Evolutionary conservation across 2,329 filamentous ascomycete genomes (phyloP), one percentile per base, ranked within the genome.

Genomic region (Aspergillus sp.): DNA sequence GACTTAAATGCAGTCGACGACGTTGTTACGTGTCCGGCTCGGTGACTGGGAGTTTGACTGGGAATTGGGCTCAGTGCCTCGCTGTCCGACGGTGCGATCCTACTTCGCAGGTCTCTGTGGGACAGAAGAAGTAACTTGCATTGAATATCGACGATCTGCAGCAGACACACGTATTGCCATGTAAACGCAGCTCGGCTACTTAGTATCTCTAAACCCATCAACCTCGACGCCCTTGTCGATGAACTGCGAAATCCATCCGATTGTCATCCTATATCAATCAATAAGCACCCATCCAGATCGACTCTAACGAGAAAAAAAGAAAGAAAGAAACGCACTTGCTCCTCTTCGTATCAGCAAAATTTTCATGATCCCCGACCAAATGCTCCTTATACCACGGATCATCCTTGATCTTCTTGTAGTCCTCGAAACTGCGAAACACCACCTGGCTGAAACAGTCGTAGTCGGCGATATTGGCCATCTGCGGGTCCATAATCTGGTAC

Each of bases 401-500:
- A 14, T 76, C 55, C 64, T 82, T 81, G 73, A 83, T 79, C 6
- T 66, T 62, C 64, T 77, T 78, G 64, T 79, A 83, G 56, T 80
- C 72, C 4, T 81, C 76, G 1, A 83, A 52, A 41, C 58, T 66
- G 56, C 74, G 60, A 62, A 82, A 82, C 0, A 81, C 70, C 0
- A 80, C 76, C 63, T 82, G 79, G 49, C 76, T 80, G 62, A 82
- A 80, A 62, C 77, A 81, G 65, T 82, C 80, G 57, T 73, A 82
- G 58, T 81, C 76, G 4, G 79, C 78, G 4, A 81, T n/a, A 49
- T 81, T 80, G n/a, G 62, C 57, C 72, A 83, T 78, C 57, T 82
- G 79, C 1, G 66, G 72, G 57, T 82, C 80, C 61, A 71, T 76
- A 1, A 82, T 65, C 51, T 71, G 60, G 11, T 60, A 52, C 78